These are phyloP conservation scores for Phyllosticta ampelicida DNA, from an alignment of 2,329 filamentous ascomycete species.

Conservation along the genomic window DNA sequence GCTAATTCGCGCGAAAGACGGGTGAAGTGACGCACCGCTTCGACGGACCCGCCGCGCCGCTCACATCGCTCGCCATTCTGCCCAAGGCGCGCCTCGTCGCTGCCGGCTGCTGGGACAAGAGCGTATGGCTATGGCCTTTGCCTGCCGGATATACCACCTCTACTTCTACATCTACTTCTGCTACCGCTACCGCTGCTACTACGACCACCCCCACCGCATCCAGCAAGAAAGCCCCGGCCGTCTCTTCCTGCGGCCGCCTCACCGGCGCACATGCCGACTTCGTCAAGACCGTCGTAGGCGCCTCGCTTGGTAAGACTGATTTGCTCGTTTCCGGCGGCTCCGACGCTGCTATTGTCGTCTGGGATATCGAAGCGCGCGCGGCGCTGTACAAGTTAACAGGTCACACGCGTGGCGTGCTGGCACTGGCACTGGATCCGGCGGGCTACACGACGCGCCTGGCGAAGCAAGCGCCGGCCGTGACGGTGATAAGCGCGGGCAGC, in stretches of 20 bases:
- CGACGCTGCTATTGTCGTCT: slow-evolving; percentile 53
- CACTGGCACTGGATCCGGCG: slow-evolving; percentile 63
- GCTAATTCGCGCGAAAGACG: slow-evolving; percentile 23
- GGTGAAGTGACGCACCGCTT: slow-evolving; percentile 42
- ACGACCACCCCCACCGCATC: background rate
- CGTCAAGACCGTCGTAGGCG: slow-evolving; percentile 66
- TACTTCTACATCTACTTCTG: background rate
- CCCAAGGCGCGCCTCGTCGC: slow-evolving; percentile 47
- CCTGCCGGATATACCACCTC: slow-evolving; percentile 1
- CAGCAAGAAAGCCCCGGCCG: background rate
- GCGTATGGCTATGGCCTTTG: slow-evolving; percentile 67
- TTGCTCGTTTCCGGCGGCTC: slow-evolving; percentile 37
- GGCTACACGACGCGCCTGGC: slow-evolving; percentile 25
- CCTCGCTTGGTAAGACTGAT: slow-evolving; percentile 50
- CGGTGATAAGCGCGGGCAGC: slow-evolving; percentile 64
- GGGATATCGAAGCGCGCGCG: slow-evolving; percentile 59
- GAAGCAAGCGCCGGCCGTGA: slow-evolving; percentile 25
- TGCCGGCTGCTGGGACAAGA: slow-evolving; percentile 91
- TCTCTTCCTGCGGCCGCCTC: slow-evolving; percentile 40
- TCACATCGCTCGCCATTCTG: slow-evolving; percentile 35
- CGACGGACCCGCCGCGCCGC: slow-evolving; percentile 65
- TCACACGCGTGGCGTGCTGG: slow-evolving; percentile 65
- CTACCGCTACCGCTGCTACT: background rate
- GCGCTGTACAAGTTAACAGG: slow-evolving; percentile 70
- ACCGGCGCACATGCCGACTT: slow-evolving; percentile 69